phyloP scores from a whole-genome alignment of 2,329 filamentous ascomycete species.

The Diplodia intermedia region DNA sequence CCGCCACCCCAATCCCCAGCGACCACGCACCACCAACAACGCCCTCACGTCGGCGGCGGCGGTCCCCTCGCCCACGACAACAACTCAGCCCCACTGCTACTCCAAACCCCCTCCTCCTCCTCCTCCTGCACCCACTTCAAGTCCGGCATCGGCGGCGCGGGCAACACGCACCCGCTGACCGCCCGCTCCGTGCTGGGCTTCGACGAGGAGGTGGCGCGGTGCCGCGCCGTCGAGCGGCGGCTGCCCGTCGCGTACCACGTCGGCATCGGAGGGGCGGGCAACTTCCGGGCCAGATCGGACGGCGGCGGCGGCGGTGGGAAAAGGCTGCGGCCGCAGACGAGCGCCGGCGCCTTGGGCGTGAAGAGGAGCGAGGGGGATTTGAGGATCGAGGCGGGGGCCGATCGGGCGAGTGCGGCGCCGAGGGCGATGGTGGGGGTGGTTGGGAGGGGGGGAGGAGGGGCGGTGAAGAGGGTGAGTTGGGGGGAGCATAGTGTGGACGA shows the following conservation, averaged over 20 bases:
- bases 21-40: conserved; percentile 21
- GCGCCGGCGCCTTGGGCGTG: background rate
- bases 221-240: conserved; percentile 11
- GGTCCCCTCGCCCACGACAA: background rate
- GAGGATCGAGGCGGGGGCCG: background rate
- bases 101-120: background rate
- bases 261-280: conserved; percentile 39
- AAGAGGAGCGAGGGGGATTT: conserved; percentile 3
- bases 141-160: conserved; percentile 36
- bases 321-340: background rate
- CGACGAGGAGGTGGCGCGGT: conserved; percentile 32
- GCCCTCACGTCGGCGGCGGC: background rate
- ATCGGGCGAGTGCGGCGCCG: background rate
- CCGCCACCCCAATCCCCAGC: conserved; percentile 20
- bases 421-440: background rate
- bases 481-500: background rate
- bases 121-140: conserved; percentile 26
- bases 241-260: conserved; percentile 19
- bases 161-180: conserved; percentile 34
- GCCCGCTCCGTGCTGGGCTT: conserved; percentile 11
- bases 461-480: background rate
- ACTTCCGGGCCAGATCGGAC: conserved; percentile 17
- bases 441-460: no score
- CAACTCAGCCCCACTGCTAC: background rate
- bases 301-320: background rate